Evolutionary conservation across 2,329 filamentous ascomycete species (phyloP).

Genomic region (Bisporella sp.): DNA sequence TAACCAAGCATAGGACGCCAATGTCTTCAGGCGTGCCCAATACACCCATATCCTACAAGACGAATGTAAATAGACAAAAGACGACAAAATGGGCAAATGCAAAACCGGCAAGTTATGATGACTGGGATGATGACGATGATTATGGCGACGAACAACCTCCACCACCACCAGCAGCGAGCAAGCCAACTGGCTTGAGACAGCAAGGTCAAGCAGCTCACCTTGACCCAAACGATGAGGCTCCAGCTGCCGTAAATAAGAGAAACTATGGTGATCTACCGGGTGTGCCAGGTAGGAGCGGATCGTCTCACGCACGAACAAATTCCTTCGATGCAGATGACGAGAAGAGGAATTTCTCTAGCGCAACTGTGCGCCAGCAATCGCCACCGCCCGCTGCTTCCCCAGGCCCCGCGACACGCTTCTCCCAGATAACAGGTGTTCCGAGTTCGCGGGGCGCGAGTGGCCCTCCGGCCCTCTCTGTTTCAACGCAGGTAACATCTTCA

Average conservation of each 20-base stretch:
- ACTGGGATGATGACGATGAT: conserved; percentile 84
- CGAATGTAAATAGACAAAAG: conserved; percentile 82
- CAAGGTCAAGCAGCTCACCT: conserved; percentile 27
- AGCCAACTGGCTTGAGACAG: conserved; percentile 37
- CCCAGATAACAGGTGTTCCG: conserved; percentile 20
- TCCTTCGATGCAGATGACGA: conserved; percentile 51
- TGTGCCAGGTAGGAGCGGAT: conserved; percentile 11
- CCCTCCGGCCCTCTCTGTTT: conserved; percentile 18
- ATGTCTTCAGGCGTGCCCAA: conserved; percentile 15
- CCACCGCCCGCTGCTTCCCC: conserved; percentile 5
- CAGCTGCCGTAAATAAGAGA: conserved; percentile 16
- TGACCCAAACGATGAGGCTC: conserved; percentile 6
- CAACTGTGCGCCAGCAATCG: conserved; percentile 13
- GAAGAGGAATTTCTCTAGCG: conserved; percentile 39
- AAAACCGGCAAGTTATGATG: conserved; percentile 79
- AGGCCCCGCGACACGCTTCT: conserved; percentile 23
- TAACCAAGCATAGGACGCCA: conserved; percentile 14
- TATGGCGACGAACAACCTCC: conserved; percentile 49
- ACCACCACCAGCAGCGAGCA: conserved; percentile 32
- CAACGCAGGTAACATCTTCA: conserved; percentile 15
- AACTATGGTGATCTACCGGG: conserved; percentile 25
- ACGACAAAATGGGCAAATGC: conserved; percentile 95
- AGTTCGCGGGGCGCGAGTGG: conserved; percentile 16
- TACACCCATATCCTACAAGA: conserved; percentile 50
- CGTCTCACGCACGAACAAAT: conserved; percentile 26